phyloP scores from a whole-genome alignment of 164 flowering plant genomes.

The Magnolia changhungtana region DNA sequence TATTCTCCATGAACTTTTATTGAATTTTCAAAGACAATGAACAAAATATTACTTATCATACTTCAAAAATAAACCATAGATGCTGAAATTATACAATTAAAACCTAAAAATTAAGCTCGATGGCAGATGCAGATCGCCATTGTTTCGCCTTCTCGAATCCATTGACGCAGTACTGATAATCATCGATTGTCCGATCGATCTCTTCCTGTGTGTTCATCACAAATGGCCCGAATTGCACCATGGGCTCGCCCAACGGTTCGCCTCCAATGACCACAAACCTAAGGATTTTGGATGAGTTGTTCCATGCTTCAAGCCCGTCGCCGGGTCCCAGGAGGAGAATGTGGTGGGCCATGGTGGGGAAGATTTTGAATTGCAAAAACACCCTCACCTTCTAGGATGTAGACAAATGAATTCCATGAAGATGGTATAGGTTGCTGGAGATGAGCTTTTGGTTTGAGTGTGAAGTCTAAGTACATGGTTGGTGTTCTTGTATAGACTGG shows the following conservation, averaged over 20 bases:
- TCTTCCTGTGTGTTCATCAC: conserved; percentile 91
- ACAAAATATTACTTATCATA: too few species aligned
- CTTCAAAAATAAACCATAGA: too few species aligned
- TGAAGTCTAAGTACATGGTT: conserved; percentile 81
- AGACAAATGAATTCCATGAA: conserved; percentile 77
- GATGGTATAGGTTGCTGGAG: conserved; percentile 59
- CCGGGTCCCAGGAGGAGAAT: conserved; percentile 62
- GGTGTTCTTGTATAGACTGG: conserved; percentile 80
- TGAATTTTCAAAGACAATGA: too few species aligned
- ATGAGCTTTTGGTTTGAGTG: conserved; percentile 59
- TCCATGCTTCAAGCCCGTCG: conserved; percentile 63
- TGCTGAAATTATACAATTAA: too few species aligned
- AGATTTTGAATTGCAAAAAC: conserved; percentile 36
- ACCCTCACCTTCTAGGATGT: conserved; percentile 80
- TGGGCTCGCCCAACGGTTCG: conserved; percentile 67
- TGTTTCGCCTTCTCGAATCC: conserved; percentile 75
- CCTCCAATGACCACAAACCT: conserved; percentile 76
- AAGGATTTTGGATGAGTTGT: conserved; percentile 46
- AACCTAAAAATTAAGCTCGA: conserved; percentile 23
- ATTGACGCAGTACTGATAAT: conserved; percentile 50
- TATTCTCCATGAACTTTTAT: too few species aligned
- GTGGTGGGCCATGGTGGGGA: conserved; percentile 43
- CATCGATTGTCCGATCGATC: conserved; percentile 72
- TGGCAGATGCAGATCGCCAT: conserved; percentile 49
- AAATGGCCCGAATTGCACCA: conserved; percentile 75